Conservation (phyloP, 345 rosid species). For the Pugionium dolabratum region DNA sequence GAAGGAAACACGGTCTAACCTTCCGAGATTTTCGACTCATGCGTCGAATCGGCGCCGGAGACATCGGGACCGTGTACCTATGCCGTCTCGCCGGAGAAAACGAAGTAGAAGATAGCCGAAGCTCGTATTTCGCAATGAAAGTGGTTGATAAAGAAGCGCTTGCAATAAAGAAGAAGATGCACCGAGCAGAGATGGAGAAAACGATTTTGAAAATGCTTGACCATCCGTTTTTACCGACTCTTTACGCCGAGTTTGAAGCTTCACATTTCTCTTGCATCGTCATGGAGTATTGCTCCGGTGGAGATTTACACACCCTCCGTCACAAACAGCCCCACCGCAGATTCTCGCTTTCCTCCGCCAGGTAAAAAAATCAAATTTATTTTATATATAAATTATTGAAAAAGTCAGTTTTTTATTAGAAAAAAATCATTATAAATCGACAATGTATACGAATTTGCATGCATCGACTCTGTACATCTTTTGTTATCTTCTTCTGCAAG, state of each 20-base stretch:
- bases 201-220: conserved; percentile 79
- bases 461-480: conserved; percentile 42
- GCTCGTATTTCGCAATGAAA: conserved; percentile 71
- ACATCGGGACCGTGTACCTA: conserved; percentile 85
- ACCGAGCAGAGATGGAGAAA: conserved; percentile 83
- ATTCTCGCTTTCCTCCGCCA: conserved; percentile 69
- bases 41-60: conserved; percentile 83
- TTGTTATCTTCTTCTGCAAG: conserved; percentile 46
- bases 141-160: conserved; percentile 79
- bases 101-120: conserved; percentile 21
- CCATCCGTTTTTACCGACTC: conserved; percentile 88
- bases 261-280: conserved; percentile 86
- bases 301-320: conserved; percentile 81
- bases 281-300: conserved; percentile 95
- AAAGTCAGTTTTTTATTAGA: background rate
- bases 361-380: conserved; percentile 45
- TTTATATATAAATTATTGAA: background rate
- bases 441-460: conserved; percentile 33
- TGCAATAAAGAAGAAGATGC: conserved; percentile 70
- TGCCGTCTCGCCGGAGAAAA: conserved; percentile 54
- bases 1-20: conserved; percentile 47
- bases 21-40: conserved; percentile 75
- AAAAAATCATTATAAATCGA: background rate
- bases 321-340: conserved; percentile 63
- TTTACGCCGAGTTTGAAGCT: conserved; percentile 86